phyloP scores from a whole-genome alignment of 192 early-diverging fungal species.

The Coemansia sp. region DNA sequence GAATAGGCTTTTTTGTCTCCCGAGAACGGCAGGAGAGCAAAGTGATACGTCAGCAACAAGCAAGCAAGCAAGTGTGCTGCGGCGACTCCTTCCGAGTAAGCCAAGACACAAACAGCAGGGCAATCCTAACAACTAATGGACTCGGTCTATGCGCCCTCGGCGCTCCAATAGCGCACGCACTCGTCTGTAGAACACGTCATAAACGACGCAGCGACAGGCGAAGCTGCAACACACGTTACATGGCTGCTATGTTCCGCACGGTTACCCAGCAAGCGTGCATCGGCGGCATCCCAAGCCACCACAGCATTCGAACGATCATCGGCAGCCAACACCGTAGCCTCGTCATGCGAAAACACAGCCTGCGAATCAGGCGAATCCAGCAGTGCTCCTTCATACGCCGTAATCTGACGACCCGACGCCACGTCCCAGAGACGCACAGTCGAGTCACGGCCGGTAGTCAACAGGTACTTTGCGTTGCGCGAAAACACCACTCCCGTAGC shows the following conservation, averaged over 20 bases:
- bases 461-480: slow-evolving; percentile 66
- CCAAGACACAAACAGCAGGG: too few relatives aligned
- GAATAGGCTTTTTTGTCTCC: too few relatives aligned
- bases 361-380: slow-evolving; percentile 31
- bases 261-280: slow-evolving; percentile 53
- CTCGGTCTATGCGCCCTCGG: too few relatives aligned
- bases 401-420: slow-evolving; percentile 63
- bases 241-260: slow-evolving; percentile 20
- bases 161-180: slow-evolving; percentile 38
- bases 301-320: slow-evolving; percentile 64
- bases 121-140: too few relatives aligned
- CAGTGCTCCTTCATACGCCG: slow-evolving; percentile 66
- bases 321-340: slow-evolving; percentile 64
- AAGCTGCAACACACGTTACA: slow-evolving; percentile 30
- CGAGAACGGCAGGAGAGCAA: too few relatives aligned
- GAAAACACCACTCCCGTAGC: slow-evolving; percentile 76
- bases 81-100: too few relatives aligned
- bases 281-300: slow-evolving; percentile 68
- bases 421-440: slow-evolving; percentile 79
- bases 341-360: slow-evolving; percentile 64
- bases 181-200: slow-evolving; percentile 44
- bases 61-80: too few relatives aligned
- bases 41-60: too few relatives aligned
- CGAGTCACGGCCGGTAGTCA: slow-evolving; percentile 80
- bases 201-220: slow-evolving; percentile 26